These are phyloP conservation scores for Polygonum maritimum DNA, from an alignment of 148 eudicot genomes.

Conservation along the genomic window DNA sequence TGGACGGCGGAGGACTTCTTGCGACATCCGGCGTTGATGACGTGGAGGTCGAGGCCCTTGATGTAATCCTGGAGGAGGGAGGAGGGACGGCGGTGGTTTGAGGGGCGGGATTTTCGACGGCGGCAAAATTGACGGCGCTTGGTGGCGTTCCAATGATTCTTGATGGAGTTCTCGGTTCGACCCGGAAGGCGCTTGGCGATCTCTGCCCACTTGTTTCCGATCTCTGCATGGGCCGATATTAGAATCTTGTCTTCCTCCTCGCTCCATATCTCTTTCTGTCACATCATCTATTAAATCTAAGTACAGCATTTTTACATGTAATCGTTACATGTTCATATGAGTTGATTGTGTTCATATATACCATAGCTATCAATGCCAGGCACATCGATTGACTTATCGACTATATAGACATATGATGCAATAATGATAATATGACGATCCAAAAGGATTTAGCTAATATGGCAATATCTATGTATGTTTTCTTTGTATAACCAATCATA, in stretches of 20 bases:
- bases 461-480: too few species aligned
- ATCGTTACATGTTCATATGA: too few species aligned
- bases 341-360: too few species aligned
- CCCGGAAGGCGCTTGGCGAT: slow-evolving; percentile 68
- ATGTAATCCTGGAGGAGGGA: slow-evolving; percentile 67
- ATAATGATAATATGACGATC: too few species aligned
- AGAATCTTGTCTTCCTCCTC: slow-evolving; percentile 75
- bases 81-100: slow-evolving; percentile 29
- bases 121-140: slow-evolving; percentile 65
- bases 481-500: too few species aligned
- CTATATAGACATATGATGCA: too few species aligned
- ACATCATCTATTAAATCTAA: background rate
- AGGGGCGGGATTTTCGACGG: slow-evolving; percentile 49
- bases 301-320: too few species aligned
- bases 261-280: slow-evolving; percentile 79
- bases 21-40: slow-evolving; percentile 38
- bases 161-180: slow-evolving; percentile 79
- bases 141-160: slow-evolving; percentile 92
- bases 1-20: slow-evolving; percentile 16
- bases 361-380: too few species aligned
- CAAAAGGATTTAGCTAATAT: too few species aligned
- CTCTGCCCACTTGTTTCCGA: slow-evolving; percentile 92
- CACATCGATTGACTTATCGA: too few species aligned
- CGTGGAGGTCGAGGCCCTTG: slow-evolving; percentile 45
- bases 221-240: slow-evolving; percentile 46